Evolutionary conservation across 225 moss, liverwort and hornwort species (phyloP).

Genomic region (Pseudoscleropodium purum): DNA sequence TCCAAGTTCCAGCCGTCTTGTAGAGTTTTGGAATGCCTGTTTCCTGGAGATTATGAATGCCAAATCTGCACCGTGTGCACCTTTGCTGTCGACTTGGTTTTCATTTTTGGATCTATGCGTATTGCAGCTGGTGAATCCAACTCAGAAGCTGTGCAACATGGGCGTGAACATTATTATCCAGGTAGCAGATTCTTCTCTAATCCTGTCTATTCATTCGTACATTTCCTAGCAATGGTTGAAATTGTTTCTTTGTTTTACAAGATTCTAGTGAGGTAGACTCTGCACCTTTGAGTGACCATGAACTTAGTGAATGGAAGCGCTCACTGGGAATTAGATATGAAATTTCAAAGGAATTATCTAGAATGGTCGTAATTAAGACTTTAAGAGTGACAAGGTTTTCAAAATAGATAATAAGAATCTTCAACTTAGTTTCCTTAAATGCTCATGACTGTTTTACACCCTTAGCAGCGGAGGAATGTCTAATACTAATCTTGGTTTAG

Average conservation of each 20-base stretch:
- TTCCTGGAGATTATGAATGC: not conserved
- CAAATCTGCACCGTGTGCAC: not conserved
- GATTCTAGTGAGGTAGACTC: not conserved
- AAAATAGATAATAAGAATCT: no score
- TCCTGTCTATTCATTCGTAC: not conserved
- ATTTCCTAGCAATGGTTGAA: not conserved
- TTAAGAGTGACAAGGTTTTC: not conserved
- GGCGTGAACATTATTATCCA: not conserved
- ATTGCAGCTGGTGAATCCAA: constrained; percentile 4
- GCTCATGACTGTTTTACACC: not conserved
- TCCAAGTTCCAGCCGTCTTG: not conserved
- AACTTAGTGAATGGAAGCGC: not conserved
- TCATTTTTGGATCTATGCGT: not conserved
- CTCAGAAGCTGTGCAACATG: not conserved
- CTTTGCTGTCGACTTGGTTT: not conserved
- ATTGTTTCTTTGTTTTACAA: not conserved
- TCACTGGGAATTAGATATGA: not conserved
- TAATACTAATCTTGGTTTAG: not conserved
- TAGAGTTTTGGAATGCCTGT: not conserved
- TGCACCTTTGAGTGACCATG: not conserved
- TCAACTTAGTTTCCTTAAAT: not conserved
- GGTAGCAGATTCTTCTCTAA: not conserved
- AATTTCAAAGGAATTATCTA: not conserved
- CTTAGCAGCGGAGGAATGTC: not conserved
- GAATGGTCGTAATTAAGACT: not conserved